Base-by-base conservation (phyloP, 495 filamentous ascomycete genomes). In the Tuber aestivum region DNA sequence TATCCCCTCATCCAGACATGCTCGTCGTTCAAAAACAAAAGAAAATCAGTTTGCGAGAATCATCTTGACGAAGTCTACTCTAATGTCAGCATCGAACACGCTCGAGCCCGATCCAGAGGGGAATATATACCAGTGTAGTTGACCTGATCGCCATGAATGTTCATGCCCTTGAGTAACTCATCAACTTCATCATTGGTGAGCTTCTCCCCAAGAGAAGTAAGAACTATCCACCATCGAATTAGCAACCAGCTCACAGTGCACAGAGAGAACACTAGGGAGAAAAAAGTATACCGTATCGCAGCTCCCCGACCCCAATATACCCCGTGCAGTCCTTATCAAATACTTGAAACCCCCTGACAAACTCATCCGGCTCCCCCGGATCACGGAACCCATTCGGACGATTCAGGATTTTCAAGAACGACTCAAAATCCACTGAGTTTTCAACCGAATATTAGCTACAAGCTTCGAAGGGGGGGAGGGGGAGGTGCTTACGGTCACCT, bases 281-380 rank as follows among this genome's bases (percentile, higher is more conserved):
- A 18, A 32, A 78, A 38, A 74, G 86, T 86, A 44, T 85, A 91
- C 90, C 91, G 85, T 99, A 99, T 84, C 94, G 90, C 82, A 98
- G 87, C 85, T 99, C 95, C 45, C 95, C 95, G 77, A 97, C 93
- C 37, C 95, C 95, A 85, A 99, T 97, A 85, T 93, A 97, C 32
- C 95, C 95, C 71, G 94, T 97, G 90, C 95, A 91, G 85, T 99
- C 95, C 87, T 99, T 99, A 86, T 99, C 95, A 82, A 99, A 99
- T 75, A 98, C 95, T 86, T 98, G 95, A 86, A 99, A 99, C 70
- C 95, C 95, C 69, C 94, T 91, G 85, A 94, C 97, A 84, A 98
- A 99, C 85, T 98, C 95, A 79, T 98, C 94, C 16, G 95, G 95
- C 84, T 97, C 94, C 80, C 94, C 94, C 10, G 96, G 96, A 72